phyloP scores from a whole-genome alignment of 2,329 filamentous ascomycete genomes.

The Colletotrichum sp. region DNA sequence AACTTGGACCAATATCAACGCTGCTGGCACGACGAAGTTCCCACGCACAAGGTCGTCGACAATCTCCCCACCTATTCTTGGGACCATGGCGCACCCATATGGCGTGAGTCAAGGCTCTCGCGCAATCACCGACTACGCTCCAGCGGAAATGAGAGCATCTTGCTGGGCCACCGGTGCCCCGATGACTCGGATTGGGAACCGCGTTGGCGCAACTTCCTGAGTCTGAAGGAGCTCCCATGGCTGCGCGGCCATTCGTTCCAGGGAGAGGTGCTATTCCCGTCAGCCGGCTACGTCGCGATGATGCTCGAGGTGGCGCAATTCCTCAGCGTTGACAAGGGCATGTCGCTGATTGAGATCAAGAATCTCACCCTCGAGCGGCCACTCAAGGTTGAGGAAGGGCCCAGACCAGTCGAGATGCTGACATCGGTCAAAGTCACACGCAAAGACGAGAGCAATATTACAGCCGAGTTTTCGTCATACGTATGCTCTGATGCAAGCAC shows the following conservation, averaged over 20 bases:
- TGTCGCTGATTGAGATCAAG: background rate
- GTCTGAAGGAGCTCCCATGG: conserved; percentile 43
- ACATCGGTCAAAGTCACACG: background rate
- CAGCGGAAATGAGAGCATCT: background rate
- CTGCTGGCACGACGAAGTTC: background rate
- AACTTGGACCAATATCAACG: background rate
- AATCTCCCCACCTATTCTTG: conserved; percentile 24
- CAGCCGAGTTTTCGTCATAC: background rate
- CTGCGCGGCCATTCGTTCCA: conserved; percentile 51
- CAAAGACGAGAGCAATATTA: background rate
- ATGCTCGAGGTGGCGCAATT: conserved; percentile 13
- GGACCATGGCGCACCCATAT: conserved; percentile 10
- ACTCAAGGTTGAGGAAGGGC: background rate
- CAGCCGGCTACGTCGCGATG: conserved; percentile 37
- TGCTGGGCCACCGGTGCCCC: background rate
- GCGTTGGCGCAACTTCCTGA: conserved; percentile 15
- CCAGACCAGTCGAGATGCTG: background rate
- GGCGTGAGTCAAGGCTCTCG: background rate
- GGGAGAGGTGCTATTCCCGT: conserved; percentile 44
- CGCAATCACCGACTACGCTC: conserved; percentile 16
- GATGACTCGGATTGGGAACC: background rate
- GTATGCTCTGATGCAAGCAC: background rate
- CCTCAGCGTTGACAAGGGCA: background rate
- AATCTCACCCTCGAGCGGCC: background rate
- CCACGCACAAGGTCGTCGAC: conserved; percentile 13